These are phyloP conservation scores for Fusarium redolens DNA, from an alignment of 2,329 filamentous ascomycete species.

Conservation along the genomic window DNA sequence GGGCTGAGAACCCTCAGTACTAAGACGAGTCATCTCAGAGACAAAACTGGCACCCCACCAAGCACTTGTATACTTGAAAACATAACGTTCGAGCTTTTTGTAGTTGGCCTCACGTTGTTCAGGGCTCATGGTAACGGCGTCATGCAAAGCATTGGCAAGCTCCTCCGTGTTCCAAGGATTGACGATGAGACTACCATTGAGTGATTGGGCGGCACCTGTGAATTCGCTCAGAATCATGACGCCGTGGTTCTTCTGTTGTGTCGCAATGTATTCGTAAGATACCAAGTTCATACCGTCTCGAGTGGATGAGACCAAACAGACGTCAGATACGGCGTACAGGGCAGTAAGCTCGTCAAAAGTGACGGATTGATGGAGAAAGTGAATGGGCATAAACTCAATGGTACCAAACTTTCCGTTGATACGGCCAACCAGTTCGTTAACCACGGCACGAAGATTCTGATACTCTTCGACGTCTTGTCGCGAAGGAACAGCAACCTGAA, in stretches of 20 bases:
- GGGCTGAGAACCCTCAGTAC: slow-evolving; percentile 51
- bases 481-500: slow-evolving; percentile 95
- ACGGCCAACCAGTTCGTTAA: slow-evolving; percentile 95
- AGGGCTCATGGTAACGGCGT: slow-evolving; percentile 95
- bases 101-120: slow-evolving; percentile 90
- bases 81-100: slow-evolving; percentile 91
- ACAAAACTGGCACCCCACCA: slow-evolving; percentile 98
- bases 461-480: slow-evolving; percentile 98
- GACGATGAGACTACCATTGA: slow-evolving; percentile 93
- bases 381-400: slow-evolving; percentile 98
- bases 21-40: slow-evolving; percentile 75
- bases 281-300: slow-evolving; percentile 99
- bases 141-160: slow-evolving; percentile 90
- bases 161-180: slow-evolving; percentile 99
- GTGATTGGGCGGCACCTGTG: slow-evolving; percentile 91
- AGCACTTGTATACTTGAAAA: slow-evolving; percentile 96
- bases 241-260: slow-evolving; percentile 89
- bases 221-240: slow-evolving; percentile 97
- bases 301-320: slow-evolving; percentile 93
- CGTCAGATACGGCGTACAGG: slow-evolving; percentile 91
- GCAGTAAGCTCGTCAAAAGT: slow-evolving; percentile 94
- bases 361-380: slow-evolving; percentile 97
- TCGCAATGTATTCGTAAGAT: slow-evolving; percentile 97
- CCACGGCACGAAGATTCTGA: slow-evolving; percentile 92
- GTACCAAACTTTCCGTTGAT: slow-evolving; percentile 98